Conservation (phyloP, 345 rosid genomes). For the Populus ilicifolia region DNA sequence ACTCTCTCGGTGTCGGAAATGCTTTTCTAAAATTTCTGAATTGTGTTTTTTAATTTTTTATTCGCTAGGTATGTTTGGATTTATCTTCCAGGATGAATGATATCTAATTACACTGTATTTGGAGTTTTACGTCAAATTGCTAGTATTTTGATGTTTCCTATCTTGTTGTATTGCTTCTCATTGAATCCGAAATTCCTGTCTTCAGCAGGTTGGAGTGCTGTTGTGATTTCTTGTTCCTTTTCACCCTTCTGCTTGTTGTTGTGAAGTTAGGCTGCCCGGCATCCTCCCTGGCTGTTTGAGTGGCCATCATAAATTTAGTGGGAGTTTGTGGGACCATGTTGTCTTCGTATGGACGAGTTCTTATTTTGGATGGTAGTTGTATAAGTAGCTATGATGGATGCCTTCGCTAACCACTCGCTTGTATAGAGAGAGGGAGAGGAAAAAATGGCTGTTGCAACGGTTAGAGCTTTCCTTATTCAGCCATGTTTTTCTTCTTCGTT, state of each 20-base stretch:
- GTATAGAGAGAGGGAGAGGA: constrained; percentile 17
- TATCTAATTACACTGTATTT: constrained; percentile 12
- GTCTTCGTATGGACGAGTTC: constrained; percentile 5
- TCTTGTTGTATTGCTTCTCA: constrained; percentile 4
- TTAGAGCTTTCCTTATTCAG: constrained; percentile 35
- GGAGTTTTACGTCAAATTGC: background rate
- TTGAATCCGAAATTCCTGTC: background rate
- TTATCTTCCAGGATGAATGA: constrained; percentile 2
- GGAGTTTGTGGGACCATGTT: constrained; percentile 28
- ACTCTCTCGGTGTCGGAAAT: constrained; percentile 1
- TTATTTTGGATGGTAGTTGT: constrained; percentile 4
- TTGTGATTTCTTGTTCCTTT: background rate
- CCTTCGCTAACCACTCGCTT: constrained; percentile 10
- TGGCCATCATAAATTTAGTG: background rate
- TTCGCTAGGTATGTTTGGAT: background rate
- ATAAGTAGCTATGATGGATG: constrained; percentile 19
- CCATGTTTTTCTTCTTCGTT: constrained; percentile 30
- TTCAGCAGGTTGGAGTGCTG: background rate
- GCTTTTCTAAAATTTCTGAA: constrained; percentile 6
- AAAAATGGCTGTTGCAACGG: constrained; percentile 37
- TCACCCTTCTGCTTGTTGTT: background rate
- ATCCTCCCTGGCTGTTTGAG: background rate
- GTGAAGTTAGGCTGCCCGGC: background rate
- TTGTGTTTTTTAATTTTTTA: constrained; percentile 5
- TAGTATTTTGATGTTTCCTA: background rate